A percentile compares a stretch with the other conserved stretches of the same genome.
phyloP scores from a whole-genome alignment of 2,329 filamentous ascomycete genomes.

The Capronia coronata region DNA sequence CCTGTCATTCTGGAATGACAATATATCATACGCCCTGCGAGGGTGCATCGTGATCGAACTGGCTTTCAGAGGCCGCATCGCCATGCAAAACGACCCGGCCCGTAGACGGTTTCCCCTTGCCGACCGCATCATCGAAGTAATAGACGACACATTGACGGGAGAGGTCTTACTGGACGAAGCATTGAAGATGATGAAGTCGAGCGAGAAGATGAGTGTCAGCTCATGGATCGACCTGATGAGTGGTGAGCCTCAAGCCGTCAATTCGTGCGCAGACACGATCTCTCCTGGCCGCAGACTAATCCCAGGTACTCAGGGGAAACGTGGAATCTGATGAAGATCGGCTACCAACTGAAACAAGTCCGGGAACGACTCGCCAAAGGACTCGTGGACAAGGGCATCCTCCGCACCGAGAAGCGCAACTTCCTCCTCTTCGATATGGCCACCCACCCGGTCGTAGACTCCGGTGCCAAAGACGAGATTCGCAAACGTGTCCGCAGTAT shows the following conservation, averaged over 20 bases:
- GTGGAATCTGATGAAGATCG: constrained; percentile 99
- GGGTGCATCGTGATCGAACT: constrained; percentile 98
- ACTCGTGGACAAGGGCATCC: constrained; percentile 95
- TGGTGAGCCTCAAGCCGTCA: constrained; percentile 52
- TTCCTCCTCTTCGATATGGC: constrained; percentile 99
- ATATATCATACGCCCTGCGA: constrained; percentile 95
- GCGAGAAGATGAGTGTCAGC: constrained; percentile 99
- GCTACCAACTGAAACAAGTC: constrained; percentile 98
- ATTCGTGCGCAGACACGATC: no score
- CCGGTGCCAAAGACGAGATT: constrained; percentile 96
- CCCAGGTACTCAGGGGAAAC: constrained; percentile 67
- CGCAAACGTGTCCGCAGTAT: constrained; percentile 85
- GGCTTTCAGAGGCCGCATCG: constrained; percentile 89
- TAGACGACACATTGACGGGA: constrained; percentile 92
- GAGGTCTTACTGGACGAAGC: constrained; percentile 97
- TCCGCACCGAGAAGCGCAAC: constrained; percentile 98
- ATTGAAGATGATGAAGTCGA: constrained; percentile 99
- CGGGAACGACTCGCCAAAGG: constrained; percentile 95
- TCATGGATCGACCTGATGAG: constrained; percentile 99
- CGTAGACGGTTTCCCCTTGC: constrained; percentile 86
- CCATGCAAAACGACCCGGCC: constrained; percentile 95
- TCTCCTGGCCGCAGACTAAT: constrained; percentile 1
- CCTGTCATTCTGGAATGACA: constrained; percentile 99
- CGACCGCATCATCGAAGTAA: constrained; percentile 90
- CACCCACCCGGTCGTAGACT: constrained; percentile 92